Percentiles rank a stretch among this genome's conserved stretches.
These are phyloP conservation scores for Ceratobasidium sp. DNA, from an alignment of 1,284 basidiomycete species.

Conservation along the genomic window DNA sequence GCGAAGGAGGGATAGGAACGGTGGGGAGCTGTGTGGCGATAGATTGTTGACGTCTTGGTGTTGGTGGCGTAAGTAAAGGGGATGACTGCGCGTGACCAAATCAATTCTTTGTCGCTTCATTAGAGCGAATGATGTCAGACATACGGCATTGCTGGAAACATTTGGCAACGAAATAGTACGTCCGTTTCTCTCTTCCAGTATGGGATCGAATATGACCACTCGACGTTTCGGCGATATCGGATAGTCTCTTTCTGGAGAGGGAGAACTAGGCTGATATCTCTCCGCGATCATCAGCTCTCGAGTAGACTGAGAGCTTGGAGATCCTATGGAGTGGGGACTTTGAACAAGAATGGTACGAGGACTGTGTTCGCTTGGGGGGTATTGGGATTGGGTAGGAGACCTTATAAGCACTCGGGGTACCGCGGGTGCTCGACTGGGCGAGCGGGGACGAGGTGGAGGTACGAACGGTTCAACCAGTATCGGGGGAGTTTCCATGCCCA, in stretches of 20 bases:
- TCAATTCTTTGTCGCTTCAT: background rate
- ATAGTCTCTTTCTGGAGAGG: background rate
- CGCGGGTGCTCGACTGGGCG: background rate
- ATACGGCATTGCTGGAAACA: conserved; percentile 11
- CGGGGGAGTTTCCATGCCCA: background rate
- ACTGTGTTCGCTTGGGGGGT: background rate
- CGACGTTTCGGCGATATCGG: background rate
- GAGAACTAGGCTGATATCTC: background rate
- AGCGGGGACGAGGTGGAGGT: conserved; percentile 5
- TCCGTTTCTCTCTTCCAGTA: background rate
- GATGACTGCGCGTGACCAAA: conserved; percentile 9
- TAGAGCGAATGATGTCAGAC: background rate
- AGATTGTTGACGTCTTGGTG: conserved; percentile 1
- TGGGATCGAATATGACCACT: background rate
- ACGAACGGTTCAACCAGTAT: conserved; percentile 28
- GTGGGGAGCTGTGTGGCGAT: conserved; percentile 28
- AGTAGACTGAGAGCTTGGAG: conserved; percentile 7
- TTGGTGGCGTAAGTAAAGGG: conserved; percentile 5
- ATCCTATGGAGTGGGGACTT: background rate
- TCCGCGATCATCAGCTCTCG: background rate
- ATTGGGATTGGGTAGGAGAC: background rate
- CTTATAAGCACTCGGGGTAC: background rate
- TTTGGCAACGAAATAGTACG: background rate
- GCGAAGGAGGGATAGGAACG: conserved; percentile 20
- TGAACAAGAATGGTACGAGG: background rate